A percentile compares a stretch with the other conserved stretches of the same genome.
These are phyloP conservation scores for Chrysophaeum taylorii DNA, from an alignment of 352 stramenopile genomes.

Conservation along the genomic window DNA sequence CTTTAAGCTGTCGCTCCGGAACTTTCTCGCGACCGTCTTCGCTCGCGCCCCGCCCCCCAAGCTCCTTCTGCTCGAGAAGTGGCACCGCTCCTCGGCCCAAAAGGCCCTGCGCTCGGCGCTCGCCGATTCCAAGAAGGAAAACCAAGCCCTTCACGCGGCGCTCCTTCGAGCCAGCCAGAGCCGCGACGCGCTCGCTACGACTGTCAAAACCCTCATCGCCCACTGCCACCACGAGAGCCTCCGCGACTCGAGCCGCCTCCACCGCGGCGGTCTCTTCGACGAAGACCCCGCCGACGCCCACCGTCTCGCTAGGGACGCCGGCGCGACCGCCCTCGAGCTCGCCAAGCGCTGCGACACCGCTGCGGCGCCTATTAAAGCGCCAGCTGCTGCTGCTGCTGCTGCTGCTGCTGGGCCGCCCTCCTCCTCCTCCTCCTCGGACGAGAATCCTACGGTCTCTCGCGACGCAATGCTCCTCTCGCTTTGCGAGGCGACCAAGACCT, in stretches of 20 bases:
- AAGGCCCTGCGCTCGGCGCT: background rate
- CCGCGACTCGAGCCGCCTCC: background rate
- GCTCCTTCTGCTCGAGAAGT: slow-evolving; percentile 8
- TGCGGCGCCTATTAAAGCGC: no score
- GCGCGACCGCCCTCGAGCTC: background rate
- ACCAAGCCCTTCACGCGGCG: background rate
- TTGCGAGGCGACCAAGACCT: background rate
- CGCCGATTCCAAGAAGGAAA: background rate
- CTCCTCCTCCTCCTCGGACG: background rate
- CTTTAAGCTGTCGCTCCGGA: background rate
- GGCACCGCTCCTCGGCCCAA: background rate
- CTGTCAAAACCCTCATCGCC: background rate
- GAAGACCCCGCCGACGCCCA: slow-evolving; percentile 1
- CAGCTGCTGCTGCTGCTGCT: background rate
- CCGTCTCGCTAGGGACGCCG: background rate
- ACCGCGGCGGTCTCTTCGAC: slow-evolving; percentile 7
- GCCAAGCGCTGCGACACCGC: no score
- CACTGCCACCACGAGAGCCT: background rate
- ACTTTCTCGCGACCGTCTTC: slow-evolving; percentile 15
- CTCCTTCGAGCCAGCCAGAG: background rate
- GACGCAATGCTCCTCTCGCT: background rate
- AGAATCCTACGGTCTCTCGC: no score
- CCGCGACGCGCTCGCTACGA: background rate
- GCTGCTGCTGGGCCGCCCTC: background rate
- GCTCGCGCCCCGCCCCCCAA: background rate